Base-by-base conservation (phyloP, 192 early-diverging fungal genomes). In the Podila verticillata region DNA sequence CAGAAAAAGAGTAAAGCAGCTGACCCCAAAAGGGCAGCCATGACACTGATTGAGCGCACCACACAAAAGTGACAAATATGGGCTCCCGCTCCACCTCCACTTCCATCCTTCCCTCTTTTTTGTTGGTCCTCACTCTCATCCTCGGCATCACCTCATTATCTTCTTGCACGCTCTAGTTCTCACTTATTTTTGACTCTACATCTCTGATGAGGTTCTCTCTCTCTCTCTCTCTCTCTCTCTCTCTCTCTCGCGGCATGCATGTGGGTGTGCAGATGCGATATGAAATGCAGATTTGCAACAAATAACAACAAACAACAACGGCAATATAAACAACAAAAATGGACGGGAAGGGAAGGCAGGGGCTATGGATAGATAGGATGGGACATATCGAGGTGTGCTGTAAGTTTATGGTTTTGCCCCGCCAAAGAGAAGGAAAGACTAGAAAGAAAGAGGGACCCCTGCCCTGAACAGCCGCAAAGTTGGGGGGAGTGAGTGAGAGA, bases 41-140 rank as follows among this genome's bases (percentile, higher is more conserved):
- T 44, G 39, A 15, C 13, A n/a, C 13, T 44, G 39, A 39, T 30
- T 29, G 15, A 22, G 20, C 24, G 19, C 30, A 29, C 9, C 35
- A 17, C 5, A 66, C 31, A 58, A 20, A 58, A 56, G n/a, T 31
- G 49, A 30, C 29, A 51, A 66, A 66, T 54, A 66, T 30, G 30
- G 64, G 64, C 48, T 35, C 48, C 49, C 64, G 6, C 22, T 5
- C 26, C 22, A 29, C 57, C 22, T 59, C 57, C 22, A 29, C 57
- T 10, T 59, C 57, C 22, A 29, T 59, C 6, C 26, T 4, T 57
- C 3, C 56, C 59, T 61, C 51, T 57, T 8, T 8, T 29, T 9
- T 22, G 47, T n/a, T n/a, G 57, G 36, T 20, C 15, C 26, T 61
- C 24, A 48, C 22, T 15, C 24, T 12, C 36, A 5, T 39, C 66